Percentiles rank a stretch among this genome's conserved stretches.
Evolutionary conservation across 768 basidiomycete genomes (phyloP).

Genomic region (Rhodotorula kratochvilovae): DNA sequence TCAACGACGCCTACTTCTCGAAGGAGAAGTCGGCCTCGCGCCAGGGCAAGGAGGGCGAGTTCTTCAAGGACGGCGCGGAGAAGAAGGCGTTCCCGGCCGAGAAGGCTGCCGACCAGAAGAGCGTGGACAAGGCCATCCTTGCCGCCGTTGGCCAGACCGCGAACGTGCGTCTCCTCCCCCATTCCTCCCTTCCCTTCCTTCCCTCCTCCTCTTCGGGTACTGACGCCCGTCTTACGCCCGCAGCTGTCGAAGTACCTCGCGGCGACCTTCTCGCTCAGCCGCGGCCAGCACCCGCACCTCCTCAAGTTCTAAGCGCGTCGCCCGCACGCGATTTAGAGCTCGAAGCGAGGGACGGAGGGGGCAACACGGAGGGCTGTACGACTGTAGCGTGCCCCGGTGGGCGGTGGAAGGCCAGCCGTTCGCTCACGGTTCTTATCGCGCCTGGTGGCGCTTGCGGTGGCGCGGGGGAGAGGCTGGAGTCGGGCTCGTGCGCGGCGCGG

Average conservation of each 20-base stretch:
- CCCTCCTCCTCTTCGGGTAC: no score
- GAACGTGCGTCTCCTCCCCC: background rate
- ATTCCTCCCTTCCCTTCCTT: background rate
- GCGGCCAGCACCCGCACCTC: constrained; percentile 95
- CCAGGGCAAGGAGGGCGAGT: constrained; percentile 87
- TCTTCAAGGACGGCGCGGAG: constrained; percentile 84
- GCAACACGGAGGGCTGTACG: no score
- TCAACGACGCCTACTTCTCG: constrained; percentile 90
- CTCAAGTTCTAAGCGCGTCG: constrained; percentile 64
- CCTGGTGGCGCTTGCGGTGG: no score
- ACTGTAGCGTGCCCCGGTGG: no score
- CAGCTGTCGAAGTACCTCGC: constrained; percentile 88
- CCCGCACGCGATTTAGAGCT: no score
- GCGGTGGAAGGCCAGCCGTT: no score
- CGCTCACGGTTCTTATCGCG: no score
- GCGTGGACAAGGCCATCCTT: constrained; percentile 69
- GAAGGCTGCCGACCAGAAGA: constrained; percentile 75
- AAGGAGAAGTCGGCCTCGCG: constrained; percentile 68
- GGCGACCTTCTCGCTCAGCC: constrained; percentile 86
- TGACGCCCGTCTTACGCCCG: background rate
- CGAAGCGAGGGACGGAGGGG: no score
- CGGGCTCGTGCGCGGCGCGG: no score
- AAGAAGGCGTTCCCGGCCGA: constrained; percentile 58
- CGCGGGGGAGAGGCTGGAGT: no score
- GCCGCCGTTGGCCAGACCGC: constrained; percentile 84